These are phyloP conservation scores for Sicyos baderoa DNA, from an alignment of 306 rosid genomes.

Conservation along the genomic window DNA sequence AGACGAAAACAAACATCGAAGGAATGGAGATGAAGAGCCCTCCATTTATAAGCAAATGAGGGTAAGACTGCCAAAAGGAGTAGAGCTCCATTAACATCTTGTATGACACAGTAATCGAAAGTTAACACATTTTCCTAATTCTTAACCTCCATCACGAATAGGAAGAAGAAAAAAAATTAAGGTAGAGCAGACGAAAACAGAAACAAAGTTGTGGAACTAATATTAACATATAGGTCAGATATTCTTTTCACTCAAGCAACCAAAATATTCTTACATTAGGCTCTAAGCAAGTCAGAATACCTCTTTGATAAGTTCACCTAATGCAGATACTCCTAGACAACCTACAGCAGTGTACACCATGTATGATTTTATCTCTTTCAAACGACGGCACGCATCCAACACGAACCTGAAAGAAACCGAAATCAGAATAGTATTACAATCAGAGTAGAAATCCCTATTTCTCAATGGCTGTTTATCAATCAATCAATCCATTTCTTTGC, in stretches of 20 bases:
- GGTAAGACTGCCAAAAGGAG: too few relatives aligned
- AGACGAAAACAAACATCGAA: too few relatives aligned
- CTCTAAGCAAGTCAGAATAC: constrained; percentile 31
- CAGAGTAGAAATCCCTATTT: constrained; percentile 14
- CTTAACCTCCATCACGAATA: too few relatives aligned
- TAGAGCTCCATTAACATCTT: too few relatives aligned
- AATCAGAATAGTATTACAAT: constrained; percentile 17
- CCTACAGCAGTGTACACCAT: constrained; percentile 84
- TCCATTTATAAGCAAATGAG: too few relatives aligned
- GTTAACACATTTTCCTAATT: too few relatives aligned
- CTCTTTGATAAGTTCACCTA: constrained; percentile 71
- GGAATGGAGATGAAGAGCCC: too few relatives aligned
- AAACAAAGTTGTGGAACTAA: not conserved
- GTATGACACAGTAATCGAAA: too few relatives aligned
- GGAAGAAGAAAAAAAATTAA: not conserved
- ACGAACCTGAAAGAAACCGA: constrained; percentile 55
- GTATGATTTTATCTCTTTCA: constrained; percentile 76
- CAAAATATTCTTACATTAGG: not conserved
- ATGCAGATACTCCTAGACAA: constrained; percentile 70
- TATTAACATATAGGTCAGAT: not conserved
- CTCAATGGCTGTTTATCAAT: not conserved
- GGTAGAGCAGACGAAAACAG: not conserved
- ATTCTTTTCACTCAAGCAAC: not conserved
- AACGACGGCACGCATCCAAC: constrained; percentile 46
- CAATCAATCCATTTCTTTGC: not conserved